Base-by-base conservation (phyloP, 129 eudicot species). In the Centella asiatica region DNA sequence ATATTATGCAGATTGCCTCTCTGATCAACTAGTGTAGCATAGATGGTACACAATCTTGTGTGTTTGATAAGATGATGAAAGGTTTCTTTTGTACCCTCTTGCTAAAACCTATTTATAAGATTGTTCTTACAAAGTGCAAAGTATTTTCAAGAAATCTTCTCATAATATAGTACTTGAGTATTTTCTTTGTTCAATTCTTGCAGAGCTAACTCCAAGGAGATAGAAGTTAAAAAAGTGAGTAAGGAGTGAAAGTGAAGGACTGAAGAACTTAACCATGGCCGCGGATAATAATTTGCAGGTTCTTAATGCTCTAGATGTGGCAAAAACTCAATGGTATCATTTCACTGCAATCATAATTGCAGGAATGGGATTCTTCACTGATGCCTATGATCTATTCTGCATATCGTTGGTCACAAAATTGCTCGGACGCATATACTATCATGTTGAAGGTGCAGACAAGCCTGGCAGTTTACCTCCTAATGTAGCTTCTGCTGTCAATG, bases 341-440 rank as follows among this genome's bases (percentile, higher is more conserved):
- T 81, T 81, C 73, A 81, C 87, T n/a, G 83, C 87, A 19, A 81
- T 81, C 18, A 76, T 81, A 6, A 71, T 81, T 20, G 87, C 87
- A 1, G 87, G 87, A 36, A 81, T 81, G 87, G 87, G 87, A 1
- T 81, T 81, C 72, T 81, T 81, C 62, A 77, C 87, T 0, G 87
- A 81, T 22, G 87, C 87, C 5, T 81, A 81, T 19, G 87, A 81
- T 57, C 78, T 81, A 0, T 81, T 81, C 27, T 81, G 87, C 66
- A 81, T 81, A 45, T 81, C 87, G 2, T 67, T 81, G 3, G 87
- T 81, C 34, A 81, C 87, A 6, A 81, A 81, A 69, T 33, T 81
- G 36, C 71, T 81, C 0, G 87, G 87, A 18, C 75, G 87, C 5
- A 81, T 77, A 26, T 77, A 81, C 33, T 81, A 75, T 23, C 64